Base-by-base conservation (phyloP, 495 filamentous ascomycete genomes). In the Extremus antarcticus region DNA sequence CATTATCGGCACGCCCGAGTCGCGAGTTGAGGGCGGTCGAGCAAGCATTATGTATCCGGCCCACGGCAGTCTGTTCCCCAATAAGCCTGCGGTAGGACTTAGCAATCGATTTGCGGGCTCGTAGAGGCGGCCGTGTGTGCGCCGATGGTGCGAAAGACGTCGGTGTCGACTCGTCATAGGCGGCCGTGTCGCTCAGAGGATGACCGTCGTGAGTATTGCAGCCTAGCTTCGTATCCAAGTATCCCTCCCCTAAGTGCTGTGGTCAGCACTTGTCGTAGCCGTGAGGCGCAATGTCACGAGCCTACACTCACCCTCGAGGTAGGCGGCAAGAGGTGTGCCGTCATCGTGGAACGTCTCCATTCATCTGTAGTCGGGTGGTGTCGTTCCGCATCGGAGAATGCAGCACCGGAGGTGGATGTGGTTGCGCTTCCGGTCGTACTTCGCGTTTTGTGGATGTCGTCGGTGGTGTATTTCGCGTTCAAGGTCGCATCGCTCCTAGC, bases 281-380 rank as follows among this genome's bases (percentile, higher is more conserved):
- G 13, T 35, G 13, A 35, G 29, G 29, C 29, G 29, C 29, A 13
- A 13, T 7, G 29, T 4, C 29, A 35, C 39, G 50, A 25, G 32
- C 25, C 25, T 25, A 15, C 25, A 72, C 72, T 58, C 67, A 95
- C 91, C 92, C 78, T 94, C 85, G 55, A 98, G 82, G 74, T 94
- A 96, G 58, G 87, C 84, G 66, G 88, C 89, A 72, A 97, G 76
- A 56, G 92, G 92, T 63, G 89, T 88, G 68, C 90, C 83, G 71
- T 92, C 85, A 72, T 85, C 88, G 63, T 95, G 81, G 60, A 96
- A 76, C 63, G 87, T 83, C 79, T 96, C 92, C 92, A 97, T 98
- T 71, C 56, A 51, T 54, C 59, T 32, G 51, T 50, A 24, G 4
- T 45, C 41, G 41, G 3, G 8, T n/a, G 4, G 41, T n/a, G 4